Percentiles rank a stretch among this genome's conserved stretches.
phyloP scores from a whole-genome alignment of 2,329 filamentous ascomycete species.

The Ceratocystis destructans region DNA sequence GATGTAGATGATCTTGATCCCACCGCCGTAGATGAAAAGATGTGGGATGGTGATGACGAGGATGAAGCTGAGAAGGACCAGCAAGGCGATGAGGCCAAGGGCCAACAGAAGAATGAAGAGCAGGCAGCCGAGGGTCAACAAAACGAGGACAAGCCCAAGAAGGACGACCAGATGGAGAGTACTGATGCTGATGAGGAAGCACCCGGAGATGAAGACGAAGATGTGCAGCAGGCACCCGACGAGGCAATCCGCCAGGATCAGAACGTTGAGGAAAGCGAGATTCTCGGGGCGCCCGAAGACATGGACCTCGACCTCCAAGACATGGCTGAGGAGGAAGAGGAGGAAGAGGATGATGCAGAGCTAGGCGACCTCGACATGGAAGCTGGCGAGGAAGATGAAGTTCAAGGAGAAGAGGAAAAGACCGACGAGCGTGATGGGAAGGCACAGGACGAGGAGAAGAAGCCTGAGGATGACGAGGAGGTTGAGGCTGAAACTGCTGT shows the following conservation, averaged over 20 bases:
- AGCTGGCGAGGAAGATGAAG: conserved; percentile 28
- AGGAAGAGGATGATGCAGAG: conserved; percentile 33
- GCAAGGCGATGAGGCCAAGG: conserved; percentile 57
- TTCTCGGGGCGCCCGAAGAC: conserved; percentile 73
- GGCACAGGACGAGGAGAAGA: conserved; percentile 43
- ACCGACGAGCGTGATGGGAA: conserved; percentile 34
- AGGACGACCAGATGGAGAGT: conserved; percentile 37
- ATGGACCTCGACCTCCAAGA: conserved; percentile 74
- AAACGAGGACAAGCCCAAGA: conserved; percentile 30
- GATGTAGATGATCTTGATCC: conserved; percentile 85
- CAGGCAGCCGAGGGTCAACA: conserved; percentile 46
- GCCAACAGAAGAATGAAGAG: conserved; percentile 51
- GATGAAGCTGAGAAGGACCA: conserved; percentile 74
- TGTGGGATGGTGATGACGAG: conserved; percentile 84
- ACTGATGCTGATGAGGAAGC: conserved; percentile 22
- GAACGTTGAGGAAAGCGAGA: conserved; percentile 67
- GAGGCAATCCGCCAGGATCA: conserved; percentile 52
- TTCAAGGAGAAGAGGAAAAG: conserved; percentile 26
- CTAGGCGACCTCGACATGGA: conserved; percentile 43
- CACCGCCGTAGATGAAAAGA: conserved; percentile 88
- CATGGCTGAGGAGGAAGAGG: conserved; percentile 34
- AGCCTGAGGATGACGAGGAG: conserved; percentile 39
- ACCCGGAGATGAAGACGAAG: conserved; percentile 28
- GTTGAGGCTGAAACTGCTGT: conserved; percentile 32
- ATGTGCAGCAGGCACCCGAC: conserved; percentile 41